Evolutionary conservation across 2,329 filamentous ascomycete species (phyloP).

Genomic region (Fusarium clavum): DNA sequence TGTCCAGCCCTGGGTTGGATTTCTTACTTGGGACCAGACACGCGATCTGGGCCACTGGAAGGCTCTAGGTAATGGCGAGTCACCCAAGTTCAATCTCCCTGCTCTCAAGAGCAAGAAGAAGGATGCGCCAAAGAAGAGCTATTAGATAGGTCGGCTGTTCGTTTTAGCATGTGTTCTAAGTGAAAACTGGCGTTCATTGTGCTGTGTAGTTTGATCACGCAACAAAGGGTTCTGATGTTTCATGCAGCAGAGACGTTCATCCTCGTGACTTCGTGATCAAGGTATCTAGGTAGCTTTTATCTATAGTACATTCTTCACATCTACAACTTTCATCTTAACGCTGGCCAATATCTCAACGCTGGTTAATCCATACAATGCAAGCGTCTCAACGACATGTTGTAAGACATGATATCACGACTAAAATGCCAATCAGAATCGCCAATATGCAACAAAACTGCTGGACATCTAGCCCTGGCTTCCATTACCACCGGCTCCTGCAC

Average conservation of each 20-base stretch:
- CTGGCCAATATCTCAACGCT: slow-evolving; percentile 15
- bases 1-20: slow-evolving; percentile 95
- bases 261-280: slow-evolving; percentile 44
- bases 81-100: slow-evolving; percentile 73
- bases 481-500: slow-evolving; percentile 34
- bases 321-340: slow-evolving; percentile 13
- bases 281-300: slow-evolving; percentile 32
- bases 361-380: slow-evolving; percentile 12
- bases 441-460: not conserved
- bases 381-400: slow-evolving; percentile 14
- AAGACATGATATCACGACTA: slow-evolving; percentile 12
- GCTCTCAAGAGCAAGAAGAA: slow-evolving; percentile 69
- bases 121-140: slow-evolving; percentile 42
- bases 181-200: slow-evolving; percentile 38
- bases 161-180: slow-evolving; percentile 11
- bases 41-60: slow-evolving; percentile 71
- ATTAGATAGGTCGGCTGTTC: slow-evolving; percentile 16
- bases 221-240: not conserved
- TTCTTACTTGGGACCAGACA: slow-evolving; percentile 82
- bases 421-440: not conserved
- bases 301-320: slow-evolving; percentile 41
- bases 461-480: slow-evolving; percentile 38
- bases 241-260: slow-evolving; percentile 14
- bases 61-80: slow-evolving; percentile 72
- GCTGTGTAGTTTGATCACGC: slow-evolving; percentile 8